phyloP scores from a whole-genome alignment of 1,284 basidiomycete genomes.

The Sparassis latifolia region DNA sequence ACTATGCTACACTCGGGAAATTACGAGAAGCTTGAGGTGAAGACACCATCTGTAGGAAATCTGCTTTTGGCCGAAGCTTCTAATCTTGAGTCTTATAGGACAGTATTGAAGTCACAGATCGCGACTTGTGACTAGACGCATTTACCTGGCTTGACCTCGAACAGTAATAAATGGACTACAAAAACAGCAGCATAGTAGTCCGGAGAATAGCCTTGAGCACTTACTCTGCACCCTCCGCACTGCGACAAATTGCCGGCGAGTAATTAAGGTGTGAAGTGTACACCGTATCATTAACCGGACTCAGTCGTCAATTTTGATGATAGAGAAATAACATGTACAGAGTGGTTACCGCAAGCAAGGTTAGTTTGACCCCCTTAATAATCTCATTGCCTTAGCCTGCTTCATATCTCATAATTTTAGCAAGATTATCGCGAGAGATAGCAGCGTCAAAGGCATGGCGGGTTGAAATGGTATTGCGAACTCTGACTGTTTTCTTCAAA shows the following conservation, averaged over 20 bases:
- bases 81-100: too few species aligned
- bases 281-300: neutral
- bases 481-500: constrained; percentile 22
- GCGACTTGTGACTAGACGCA: too few species aligned
- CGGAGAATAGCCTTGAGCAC: too few species aligned
- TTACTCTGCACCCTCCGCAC: constrained; percentile 6
- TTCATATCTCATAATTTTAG: constrained; percentile 26
- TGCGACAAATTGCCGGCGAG: constrained; percentile 7
- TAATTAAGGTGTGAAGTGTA: neutral
- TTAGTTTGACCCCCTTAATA: too few species aligned
- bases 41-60: too few species aligned
- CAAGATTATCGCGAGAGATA: constrained; percentile 29
- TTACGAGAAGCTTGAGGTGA: too few species aligned
- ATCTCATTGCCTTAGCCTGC: constrained; percentile 15
- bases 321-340: constrained; percentile 1
- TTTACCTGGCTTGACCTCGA: constrained; percentile 10
- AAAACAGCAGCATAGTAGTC: too few species aligned
- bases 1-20: too few species aligned
- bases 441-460: constrained; percentile 24
- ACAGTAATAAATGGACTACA: constrained; percentile 11
- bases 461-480: constrained; percentile 14
- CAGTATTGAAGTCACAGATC: too few species aligned
- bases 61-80: too few species aligned
- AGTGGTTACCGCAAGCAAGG: constrained; percentile 25
- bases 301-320: too few species aligned